Base-by-base conservation (phyloP, 2,329 filamentous ascomycete genomes). In the Alternaria metachromatica region DNA sequence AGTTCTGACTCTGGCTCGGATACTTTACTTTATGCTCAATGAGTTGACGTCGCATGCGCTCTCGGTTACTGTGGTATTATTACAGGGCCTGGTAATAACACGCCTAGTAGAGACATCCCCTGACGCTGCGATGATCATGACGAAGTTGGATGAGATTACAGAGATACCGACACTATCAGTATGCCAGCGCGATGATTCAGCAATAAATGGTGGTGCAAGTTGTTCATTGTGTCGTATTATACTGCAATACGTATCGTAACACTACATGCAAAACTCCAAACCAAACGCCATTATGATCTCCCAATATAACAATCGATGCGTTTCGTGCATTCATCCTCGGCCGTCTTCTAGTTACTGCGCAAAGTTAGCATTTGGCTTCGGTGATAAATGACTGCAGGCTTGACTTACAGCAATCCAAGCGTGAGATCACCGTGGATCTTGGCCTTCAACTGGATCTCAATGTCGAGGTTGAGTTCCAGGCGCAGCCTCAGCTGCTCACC, bases 401-500 rank as follows among this genome's bases (percentile, higher is more conserved):
- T 43, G 43, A 81, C 81, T 77, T 81, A 83, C 82, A 86, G 80
- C 70, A 86, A 71, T 74, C 84, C 87, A 58, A 89, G 74, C n/a
- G 87, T 89, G 63, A 89, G 79, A 71, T 89, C 87, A 80, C 87
- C 87, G 67, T 88, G 87, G 69, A 89, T 89, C 78, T 87, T 88
- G n/a, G 87, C 87, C 81, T 89, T 89, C 50, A 89, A 78, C 72
- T 89, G 86, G 58, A 89, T 84, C 74, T 89, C 87, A 73, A 89
- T 87, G 74, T 89, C 87, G 64, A 89, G 79, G 71, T 89, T 89
- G 68, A 89, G 78, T 69, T 89, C 87, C 66, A 89, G 72, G 69
- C 86, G 81, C 77, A 89, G 71, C 69, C 86, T 84, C 67, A 89
- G 80, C 71, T 87, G 83, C 74, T 84, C 83, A 64, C 81, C 84